Evolutionary conservation across 2,329 filamentous ascomycete species (phyloP).

Genomic region (Lasiodiplodia sp.): DNA sequence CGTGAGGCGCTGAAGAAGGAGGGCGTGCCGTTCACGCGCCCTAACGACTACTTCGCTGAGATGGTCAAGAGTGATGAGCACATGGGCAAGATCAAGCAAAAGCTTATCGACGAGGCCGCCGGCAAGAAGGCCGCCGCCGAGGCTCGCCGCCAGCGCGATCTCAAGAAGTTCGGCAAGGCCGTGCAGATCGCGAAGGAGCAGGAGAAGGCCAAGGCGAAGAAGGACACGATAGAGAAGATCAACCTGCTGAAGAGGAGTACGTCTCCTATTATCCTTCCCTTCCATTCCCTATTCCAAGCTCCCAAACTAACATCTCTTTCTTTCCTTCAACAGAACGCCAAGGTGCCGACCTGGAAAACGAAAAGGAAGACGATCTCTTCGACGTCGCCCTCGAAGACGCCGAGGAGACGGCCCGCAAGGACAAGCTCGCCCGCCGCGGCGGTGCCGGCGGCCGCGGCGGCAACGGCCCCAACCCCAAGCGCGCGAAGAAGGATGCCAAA

Average conservation of each 20-base stretch:
- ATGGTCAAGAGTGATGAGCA: conserved; percentile 97
- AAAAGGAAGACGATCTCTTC: conserved; percentile 85
- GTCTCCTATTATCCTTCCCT: conserved; percentile 45
- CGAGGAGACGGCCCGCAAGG: conserved; percentile 59
- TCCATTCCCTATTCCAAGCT: neutral
- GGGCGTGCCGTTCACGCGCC: conserved; percentile 83
- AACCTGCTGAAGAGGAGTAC: conserved; percentile 92
- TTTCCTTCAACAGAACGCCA: conserved; percentile 72
- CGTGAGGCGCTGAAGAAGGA: conserved; percentile 80
- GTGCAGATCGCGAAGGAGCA: conserved; percentile 96
- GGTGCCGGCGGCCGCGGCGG: conserved; percentile 39
- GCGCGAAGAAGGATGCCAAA: conserved; percentile 92
- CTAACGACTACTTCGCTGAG: conserved; percentile 96
- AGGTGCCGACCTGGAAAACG: conserved; percentile 70
- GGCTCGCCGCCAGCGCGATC: conserved; percentile 87
- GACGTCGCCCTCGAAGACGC: conserved; percentile 83
- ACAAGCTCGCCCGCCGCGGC: conserved; percentile 50
- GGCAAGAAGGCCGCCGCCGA: conserved; percentile 91
- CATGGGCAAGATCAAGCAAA: conserved; percentile 95
- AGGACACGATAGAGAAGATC: conserved; percentile 93
- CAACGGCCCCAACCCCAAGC: conserved; percentile 67
- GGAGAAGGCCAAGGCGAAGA: conserved; percentile 91
- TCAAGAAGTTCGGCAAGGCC: conserved; percentile 99
- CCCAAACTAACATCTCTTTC: conserved; percentile 35
- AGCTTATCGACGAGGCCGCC: conserved; percentile 89